Conservation (phyloP, 1,139 yeast genomes). For the Hansenula sp. region DNA sequence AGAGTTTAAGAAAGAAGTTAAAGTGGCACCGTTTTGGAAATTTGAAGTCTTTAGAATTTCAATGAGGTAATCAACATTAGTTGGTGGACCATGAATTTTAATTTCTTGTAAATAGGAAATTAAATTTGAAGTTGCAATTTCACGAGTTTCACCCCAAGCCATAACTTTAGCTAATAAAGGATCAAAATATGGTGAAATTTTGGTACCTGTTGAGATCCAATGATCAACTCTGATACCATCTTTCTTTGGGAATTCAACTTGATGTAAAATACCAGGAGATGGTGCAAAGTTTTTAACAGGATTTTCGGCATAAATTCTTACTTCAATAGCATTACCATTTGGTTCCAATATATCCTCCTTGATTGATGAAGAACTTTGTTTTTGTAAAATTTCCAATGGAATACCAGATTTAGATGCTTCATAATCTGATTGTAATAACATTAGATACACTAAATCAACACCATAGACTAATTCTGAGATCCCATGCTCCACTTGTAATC, state of each 20-base stretch:
- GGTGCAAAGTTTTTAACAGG: conserved; percentile 34
- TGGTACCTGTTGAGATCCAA: conserved; percentile 34
- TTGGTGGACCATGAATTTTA: conserved; percentile 30
- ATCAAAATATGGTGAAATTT: conserved; percentile 35
- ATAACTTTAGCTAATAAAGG: conserved; percentile 34
- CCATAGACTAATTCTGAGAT: conserved; percentile 33
- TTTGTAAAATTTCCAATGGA: neutral
- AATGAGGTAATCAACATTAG: conserved; percentile 29
- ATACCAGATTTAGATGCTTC: conserved; percentile 1
- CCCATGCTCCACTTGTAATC: conserved; percentile 37
- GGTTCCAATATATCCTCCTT: conserved; percentile 26
- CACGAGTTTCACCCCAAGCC: conserved; percentile 31
- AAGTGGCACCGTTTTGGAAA: conserved; percentile 25
- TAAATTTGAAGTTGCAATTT: conserved; percentile 23
- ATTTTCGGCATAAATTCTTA: conserved; percentile 34
- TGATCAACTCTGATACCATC: conserved; percentile 30
- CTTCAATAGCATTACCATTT: conserved; percentile 35
- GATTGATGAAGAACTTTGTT: neutral
- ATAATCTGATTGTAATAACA: conserved; percentile 25
- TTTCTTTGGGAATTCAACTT: conserved; percentile 25
- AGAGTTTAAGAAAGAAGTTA: conserved; percentile 26
- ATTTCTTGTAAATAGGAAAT: conserved; percentile 23
- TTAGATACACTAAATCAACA: conserved; percentile 31
- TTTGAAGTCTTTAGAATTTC: conserved; percentile 23
- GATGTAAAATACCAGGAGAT: conserved; percentile 32